Base-by-base conservation (phyloP, 495 filamentous ascomycete genomes). In the Aspergillus coremiiformis region DNA sequence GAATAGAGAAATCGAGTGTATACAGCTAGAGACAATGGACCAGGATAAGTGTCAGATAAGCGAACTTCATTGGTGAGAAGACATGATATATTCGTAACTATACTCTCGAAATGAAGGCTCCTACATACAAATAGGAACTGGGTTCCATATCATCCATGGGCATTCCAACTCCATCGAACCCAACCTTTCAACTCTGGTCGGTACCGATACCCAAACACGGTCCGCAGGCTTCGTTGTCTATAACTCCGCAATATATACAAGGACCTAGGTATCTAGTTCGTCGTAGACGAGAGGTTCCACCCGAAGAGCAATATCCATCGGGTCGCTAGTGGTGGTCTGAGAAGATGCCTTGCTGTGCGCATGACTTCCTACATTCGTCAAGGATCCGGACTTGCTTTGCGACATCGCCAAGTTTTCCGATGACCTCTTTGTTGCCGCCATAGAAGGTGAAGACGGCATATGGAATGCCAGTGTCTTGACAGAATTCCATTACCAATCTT, bases 381-480 rank as follows among this genome's bases (percentile, higher is more conserved):
- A 98, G 66, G 44, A 98, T 89, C 23, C 82, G 78, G 29, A 90
- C 87, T 62, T 97, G 93, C 62, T 87, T 85, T 9, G 85, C 85
- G 22, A 98, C 85, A 56, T 98, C 94, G 15, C 78, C 88, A 37
- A 98, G 75, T 39, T 79, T 78, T 17, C 89, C 80, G 63, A 98
- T 85, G 26, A 97, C 90, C 61, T 89, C 79, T 65, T 84, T 88
- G 57, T 95, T 97, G 10, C 93, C 91, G 44, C 95, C 86, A 41
- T 90, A 84, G 66, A 98, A 98, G 1, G 92, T 94, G 63, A 90
- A 96, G 39, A 95, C 69, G 12, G 92, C 87, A 69, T 98, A 98
- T 1, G 93, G 93, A 47, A 98, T 91, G 39, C 82, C 89, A 5
- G 91, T 90, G 17, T 96, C 90, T 19, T 83, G 75, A 60, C 93